Evolutionary conservation across 352 stramenopile genomes (phyloP), one percentile per base, ranked within the genome.

Genomic region (Globisporangium takayamanum): DNA sequence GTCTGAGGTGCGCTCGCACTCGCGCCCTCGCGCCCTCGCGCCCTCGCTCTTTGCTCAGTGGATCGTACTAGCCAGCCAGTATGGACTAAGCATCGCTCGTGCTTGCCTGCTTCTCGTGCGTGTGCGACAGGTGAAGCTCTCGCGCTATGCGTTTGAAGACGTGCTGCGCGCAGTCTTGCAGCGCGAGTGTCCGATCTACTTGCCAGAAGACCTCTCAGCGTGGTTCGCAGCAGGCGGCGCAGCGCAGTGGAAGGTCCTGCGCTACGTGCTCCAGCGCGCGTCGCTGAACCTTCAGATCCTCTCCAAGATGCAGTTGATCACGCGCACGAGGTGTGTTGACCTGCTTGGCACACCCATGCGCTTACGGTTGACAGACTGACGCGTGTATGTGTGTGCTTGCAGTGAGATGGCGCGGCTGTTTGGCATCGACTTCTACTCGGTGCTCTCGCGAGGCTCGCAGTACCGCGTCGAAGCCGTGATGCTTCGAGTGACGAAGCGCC

Each of bases 341-440:
- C 22, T 22, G 22, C 22, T 22, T 22, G 22, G 22, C 22, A 22
- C 28, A 33, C 28, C 28, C 28, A 33, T 5, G 28, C 26, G 26
- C n/a, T 12, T 22, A 50, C 8, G 16, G 0, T 37, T 10, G 15
- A 25, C 7, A 52, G 15, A 33, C 46, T 30, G 2, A 3, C 15
- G 11, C 7, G 7, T 50, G 26, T 22, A 20, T 52, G 16, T 26
- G n/a, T 0, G 3, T 45, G 30, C 18, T 62, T n/a, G 0, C n/a
- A 94, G 80, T 59, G 93, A 98, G 57, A 96, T 97, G 85, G 89
- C 93, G 22, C 77, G 92, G 10, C 66, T 98, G 18, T 96, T 98
- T 76, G 94, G 94, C 8, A 97, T 98, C 55, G 89, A 97, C 50
- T 97, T 98, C 53, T 97, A 94, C 70, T 97, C 88, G 0, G 89